Base-by-base conservation (phyloP, 169 alveolate genomes). In the Babesia caballi region DNA sequence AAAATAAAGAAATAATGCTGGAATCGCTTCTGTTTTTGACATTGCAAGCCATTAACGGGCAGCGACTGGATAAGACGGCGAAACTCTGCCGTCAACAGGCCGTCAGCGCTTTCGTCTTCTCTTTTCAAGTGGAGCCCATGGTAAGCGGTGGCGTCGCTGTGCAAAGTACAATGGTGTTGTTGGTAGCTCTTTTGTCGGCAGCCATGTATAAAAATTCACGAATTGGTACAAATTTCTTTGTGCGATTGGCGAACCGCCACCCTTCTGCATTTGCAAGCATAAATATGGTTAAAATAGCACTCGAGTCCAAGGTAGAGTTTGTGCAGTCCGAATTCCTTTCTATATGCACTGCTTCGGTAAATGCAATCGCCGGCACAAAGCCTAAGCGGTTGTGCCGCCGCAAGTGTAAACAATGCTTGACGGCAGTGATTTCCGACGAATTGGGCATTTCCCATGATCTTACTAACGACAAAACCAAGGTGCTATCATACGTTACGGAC, bases 291-390 rank as follows among this genome's bases (percentile, higher is more conserved):
- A 59, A 56, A 12, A 23, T 71, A 11, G 52, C 82, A 15, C 53
- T 51, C 19, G 63, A 59, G 63, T 57, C 74, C 11, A 56, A 50
- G 30, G 73, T 71, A 3, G 73, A 51, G 23, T 71, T 71, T 25
- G 73, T 71, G n/a, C 82, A 71, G 50, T 71, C 82, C 11, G 82
- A 71, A 52, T 17, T 71, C 41, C 61, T 71, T 11, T 51, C 66
- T 11, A 41, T 71, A 0, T 49, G 69, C 30, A 46, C 70, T n/a
- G 30, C 19, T 15, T 65, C 40, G 7, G 56, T 71, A 19, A 36
- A 42, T 19, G 46, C 46, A n/a, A 14, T 25, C 47, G n/a, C 73
- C 33, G 61, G 11, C 49, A 6, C 17, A 6, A 63, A 63, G 32
- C 50, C 50, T 28, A 49, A 50, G 21, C 33, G 60, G 50, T 23